Evolutionary conservation across 2,329 filamentous ascomycete genomes (phyloP).

Genomic region (Karstenula rhodostoma): DNA sequence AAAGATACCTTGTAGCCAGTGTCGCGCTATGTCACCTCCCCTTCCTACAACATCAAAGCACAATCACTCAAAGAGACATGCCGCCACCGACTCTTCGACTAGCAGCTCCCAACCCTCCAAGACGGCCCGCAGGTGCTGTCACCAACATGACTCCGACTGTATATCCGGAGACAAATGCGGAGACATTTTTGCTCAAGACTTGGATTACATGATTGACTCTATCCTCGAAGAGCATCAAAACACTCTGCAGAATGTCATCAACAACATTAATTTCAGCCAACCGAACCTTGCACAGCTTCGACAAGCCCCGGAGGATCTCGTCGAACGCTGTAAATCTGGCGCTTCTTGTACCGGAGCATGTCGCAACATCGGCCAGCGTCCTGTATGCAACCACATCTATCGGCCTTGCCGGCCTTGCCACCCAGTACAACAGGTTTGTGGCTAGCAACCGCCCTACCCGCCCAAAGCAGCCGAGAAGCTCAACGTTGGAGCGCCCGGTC

Average conservation of each 20-base stretch:
- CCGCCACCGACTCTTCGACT: slow-evolving; percentile 25
- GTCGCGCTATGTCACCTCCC: slow-evolving; percentile 21
- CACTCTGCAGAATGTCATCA: slow-evolving; percentile 50
- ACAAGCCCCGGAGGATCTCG: slow-evolving; percentile 28
- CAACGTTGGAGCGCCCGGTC: slow-evolving; percentile 34
- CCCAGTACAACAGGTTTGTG: slow-evolving; percentile 16
- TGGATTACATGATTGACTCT: slow-evolving; percentile 50
- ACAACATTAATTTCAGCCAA: slow-evolving; percentile 43
- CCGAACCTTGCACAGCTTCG: slow-evolving; percentile 28
- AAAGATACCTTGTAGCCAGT: slow-evolving; percentile 29
- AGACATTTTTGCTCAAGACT: slow-evolving; percentile 42
- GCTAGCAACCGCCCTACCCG: slow-evolving; percentile 21
- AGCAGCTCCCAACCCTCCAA: slow-evolving; percentile 20
- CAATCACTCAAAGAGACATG: slow-evolving; percentile 18
- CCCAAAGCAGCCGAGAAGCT: slow-evolving; percentile 37
- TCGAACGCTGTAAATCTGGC: slow-evolving; percentile 23
- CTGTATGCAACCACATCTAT: slow-evolving; percentile 7
- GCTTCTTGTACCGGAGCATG: slow-evolving; percentile 12
- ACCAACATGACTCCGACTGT: slow-evolving; percentile 26
- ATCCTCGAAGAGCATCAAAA: slow-evolving; percentile 52
- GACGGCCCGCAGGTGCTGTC: slow-evolving; percentile 11
- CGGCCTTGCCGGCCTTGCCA: slow-evolving; percentile 6
- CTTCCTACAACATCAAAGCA: slow-evolving; percentile 12
- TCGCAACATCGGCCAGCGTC: slow-evolving; percentile 14
- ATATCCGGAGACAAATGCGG: slow-evolving; percentile 32